A percentile compares a stretch with the other conserved stretches of the same genome.
Conservation (phyloP, 2,329 filamentous ascomycete species). For the Beauveria asiatica region DNA sequence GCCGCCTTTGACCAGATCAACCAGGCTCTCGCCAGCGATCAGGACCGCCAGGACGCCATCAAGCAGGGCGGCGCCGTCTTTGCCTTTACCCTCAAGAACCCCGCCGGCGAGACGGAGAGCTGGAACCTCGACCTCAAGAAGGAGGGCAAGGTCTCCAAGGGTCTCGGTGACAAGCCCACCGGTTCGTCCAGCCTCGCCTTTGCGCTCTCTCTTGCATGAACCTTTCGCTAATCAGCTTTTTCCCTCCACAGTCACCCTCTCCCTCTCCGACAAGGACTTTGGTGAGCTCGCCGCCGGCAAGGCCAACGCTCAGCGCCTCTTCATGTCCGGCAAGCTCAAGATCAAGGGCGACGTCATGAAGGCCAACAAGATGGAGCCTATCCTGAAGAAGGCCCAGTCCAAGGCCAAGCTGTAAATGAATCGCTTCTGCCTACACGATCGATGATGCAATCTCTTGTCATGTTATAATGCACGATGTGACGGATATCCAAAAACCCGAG, state of each 20-base stretch:
- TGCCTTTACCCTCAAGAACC: constrained; percentile 88
- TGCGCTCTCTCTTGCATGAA: not conserved
- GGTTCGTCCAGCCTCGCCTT: constrained; percentile 62
- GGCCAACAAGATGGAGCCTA: constrained; percentile 90
- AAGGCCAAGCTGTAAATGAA: constrained; percentile 69
- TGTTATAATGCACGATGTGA: constrained; percentile 1
- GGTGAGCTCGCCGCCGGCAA: constrained; percentile 73
- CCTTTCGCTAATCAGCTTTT: not conserved
- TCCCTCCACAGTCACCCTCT: constrained; percentile 63
- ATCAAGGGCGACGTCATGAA: constrained; percentile 98
- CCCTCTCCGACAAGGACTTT: constrained; percentile 81
- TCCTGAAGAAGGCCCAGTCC: constrained; percentile 78
- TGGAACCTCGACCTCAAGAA: constrained; percentile 97
- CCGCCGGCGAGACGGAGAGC: constrained; percentile 65
- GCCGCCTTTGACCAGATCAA: constrained; percentile 86
- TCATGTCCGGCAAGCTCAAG: constrained; percentile 99
- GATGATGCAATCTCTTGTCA: not conserved
- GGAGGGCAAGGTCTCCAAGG: constrained; percentile 72
- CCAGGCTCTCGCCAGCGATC: constrained; percentile 58
- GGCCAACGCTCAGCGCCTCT: constrained; percentile 88
- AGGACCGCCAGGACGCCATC: constrained; percentile 77
- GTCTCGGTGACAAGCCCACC: constrained; percentile 70
- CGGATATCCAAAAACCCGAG: not conserved
- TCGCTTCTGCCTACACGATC: not conserved
- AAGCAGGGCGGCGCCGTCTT: constrained; percentile 84